Base-by-base conservation (phyloP, 768 basidiomycete genomes). In the Calocybe gangraenosa region DNA sequence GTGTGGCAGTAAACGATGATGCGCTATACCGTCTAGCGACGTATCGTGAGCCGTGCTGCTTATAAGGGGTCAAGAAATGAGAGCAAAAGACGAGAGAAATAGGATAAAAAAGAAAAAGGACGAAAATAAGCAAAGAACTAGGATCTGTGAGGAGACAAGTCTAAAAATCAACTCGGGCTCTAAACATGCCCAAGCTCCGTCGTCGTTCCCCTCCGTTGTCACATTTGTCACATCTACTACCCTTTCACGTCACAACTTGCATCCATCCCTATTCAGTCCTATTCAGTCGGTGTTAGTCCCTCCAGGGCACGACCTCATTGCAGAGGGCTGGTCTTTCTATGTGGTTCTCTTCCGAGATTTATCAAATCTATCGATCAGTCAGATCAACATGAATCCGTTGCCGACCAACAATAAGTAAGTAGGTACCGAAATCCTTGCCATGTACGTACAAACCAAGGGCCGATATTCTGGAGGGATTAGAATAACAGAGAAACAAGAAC, bases 151-250 rank as follows among this genome's bases (percentile, higher is more conserved):
- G 36, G 39, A 40, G 41, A 45, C 43, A 32, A 28, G 47, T 55
- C 44, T 47, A 54, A 50, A 50, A 42, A 31, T 48, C 34, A 23
- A 37, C 38, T 25, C 28, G 31, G 32, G 17, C 40, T 38, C 41
- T 48, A 44, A 41, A 31, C 20, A 35, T 40, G 44, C 42, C 40
- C 49, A 51, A 51, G 49, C 34, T 52, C 49, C 49, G 52, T 56
- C 47, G 49, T 46, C 35, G 28, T 36, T 42, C 46, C 43, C 41
- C 54, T 42, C 40, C 45, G 44, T 46, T 49, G 55, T 56, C 55
- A 56, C 55, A 49, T 14, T 18, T 53, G 56, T 58, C 56, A 55
- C 53, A 55, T 47, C 36, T 40, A 48, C 48, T 40, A 46, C 43
- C 51, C 46, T 45, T 34, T 44, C 38, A 34, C 25, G 25, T 28